phyloP scores from a whole-genome alignment of 2,329 filamentous ascomycete genomes.

The Simplicillium sp. region DNA sequence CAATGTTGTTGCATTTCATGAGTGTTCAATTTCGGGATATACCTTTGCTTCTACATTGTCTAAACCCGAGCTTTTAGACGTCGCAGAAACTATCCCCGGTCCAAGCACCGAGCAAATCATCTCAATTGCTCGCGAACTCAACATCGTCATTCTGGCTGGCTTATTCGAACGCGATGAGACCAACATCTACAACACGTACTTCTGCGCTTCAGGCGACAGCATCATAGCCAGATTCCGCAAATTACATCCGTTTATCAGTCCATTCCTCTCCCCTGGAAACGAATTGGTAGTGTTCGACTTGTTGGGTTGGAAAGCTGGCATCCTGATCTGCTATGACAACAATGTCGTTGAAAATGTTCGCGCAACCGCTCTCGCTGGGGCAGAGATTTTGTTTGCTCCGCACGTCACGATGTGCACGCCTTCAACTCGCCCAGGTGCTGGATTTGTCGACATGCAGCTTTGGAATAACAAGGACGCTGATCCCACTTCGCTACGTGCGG shows the following conservation, averaged over 20 bases:
- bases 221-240: constrained; percentile 10
- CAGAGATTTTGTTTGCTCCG: constrained; percentile 10
- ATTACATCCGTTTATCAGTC: constrained; percentile 10
- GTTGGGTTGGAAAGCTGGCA: constrained; percentile 9
- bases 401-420: constrained; percentile 12
- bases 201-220: constrained; percentile 8
- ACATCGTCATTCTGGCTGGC: constrained; percentile 6
- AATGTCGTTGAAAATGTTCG: constrained; percentile 12
- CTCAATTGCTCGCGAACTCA: neutral
- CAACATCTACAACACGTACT: constrained; percentile 9
- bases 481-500: constrained; percentile 8
- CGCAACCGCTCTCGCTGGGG: constrained; percentile 7
- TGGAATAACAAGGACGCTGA: constrained; percentile 6
- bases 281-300: constrained; percentile 10
- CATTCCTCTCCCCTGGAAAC: constrained; percentile 6
- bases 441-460: constrained; percentile 8
- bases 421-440: constrained; percentile 9
- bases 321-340: constrained; percentile 13
- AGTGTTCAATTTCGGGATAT: constrained; percentile 8
- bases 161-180: constrained; percentile 7
- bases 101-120: constrained; percentile 3
- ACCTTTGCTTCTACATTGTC: constrained; percentile 6
- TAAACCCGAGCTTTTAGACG: constrained; percentile 1
- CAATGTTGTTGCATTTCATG: constrained; percentile 8
- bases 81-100: constrained; percentile 6